phyloP scores from a whole-genome alignment of 2,329 filamentous ascomycete species.

The Teratosphaeria destructans region DNA sequence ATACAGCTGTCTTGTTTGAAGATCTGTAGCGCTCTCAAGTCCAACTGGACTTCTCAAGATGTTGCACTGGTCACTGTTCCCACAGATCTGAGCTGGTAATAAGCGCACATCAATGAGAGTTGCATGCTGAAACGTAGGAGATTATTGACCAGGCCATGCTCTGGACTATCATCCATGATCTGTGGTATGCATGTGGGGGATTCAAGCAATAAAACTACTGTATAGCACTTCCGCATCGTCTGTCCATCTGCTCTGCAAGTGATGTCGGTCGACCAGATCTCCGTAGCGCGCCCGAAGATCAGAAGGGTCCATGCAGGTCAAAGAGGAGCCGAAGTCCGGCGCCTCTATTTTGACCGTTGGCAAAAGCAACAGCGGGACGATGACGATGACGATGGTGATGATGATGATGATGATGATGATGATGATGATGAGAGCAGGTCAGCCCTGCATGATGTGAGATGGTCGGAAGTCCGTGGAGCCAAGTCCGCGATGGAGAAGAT shows the following conservation, averaged over 20 bases:
- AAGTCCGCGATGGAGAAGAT: background rate
- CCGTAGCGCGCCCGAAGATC: conserved; percentile 1
- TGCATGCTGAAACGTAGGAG: background rate
- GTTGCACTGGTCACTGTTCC: background rate
- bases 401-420: too few relatives aligned
- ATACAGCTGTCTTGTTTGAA: background rate
- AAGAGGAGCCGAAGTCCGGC: conserved; percentile 4
- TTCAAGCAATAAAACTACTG: too few relatives aligned
- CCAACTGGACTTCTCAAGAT: background rate
- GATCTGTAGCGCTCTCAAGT: background rate
- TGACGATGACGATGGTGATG: background rate
- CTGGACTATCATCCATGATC: background rate
- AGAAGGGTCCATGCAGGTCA: background rate
- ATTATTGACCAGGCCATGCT: background rate
- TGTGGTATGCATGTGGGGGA: background rate
- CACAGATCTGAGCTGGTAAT: background rate
- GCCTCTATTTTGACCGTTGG: background rate
- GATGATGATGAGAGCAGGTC: background rate
- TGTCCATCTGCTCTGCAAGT: background rate
- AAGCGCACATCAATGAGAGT: background rate
- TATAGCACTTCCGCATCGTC: background rate
- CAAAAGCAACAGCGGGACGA: background rate
- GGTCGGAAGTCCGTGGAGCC: background rate
- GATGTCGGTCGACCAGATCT: background rate
- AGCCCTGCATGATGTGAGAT: background rate